phyloP scores from a whole-genome alignment of 2,329 filamentous ascomycete species.

The Fusarium acutatum region DNA sequence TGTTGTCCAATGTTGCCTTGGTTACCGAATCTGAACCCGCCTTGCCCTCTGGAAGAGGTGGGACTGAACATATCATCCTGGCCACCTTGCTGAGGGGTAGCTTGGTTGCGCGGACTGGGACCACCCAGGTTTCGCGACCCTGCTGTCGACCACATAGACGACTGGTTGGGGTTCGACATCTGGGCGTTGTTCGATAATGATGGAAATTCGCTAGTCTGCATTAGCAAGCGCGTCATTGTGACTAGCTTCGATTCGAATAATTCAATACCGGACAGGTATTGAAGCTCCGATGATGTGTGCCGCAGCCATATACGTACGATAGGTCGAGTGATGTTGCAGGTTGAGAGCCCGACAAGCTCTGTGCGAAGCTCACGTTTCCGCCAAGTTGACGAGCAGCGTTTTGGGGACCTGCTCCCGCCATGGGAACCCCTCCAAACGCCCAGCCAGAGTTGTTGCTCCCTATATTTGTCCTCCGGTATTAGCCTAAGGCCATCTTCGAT shows the following conservation, averaged over 20 bases:
- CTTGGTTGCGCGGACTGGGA: constrained; percentile 60
- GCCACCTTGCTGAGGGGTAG: constrained; percentile 60
- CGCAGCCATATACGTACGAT: constrained; percentile 62
- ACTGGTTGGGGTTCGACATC: constrained; percentile 57
- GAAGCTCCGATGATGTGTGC: neutral
- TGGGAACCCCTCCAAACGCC: constrained; percentile 70
- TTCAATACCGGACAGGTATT: neutral
- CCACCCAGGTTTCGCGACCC: constrained; percentile 59
- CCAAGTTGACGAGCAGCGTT: constrained; percentile 63
- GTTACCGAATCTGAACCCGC: constrained; percentile 63
- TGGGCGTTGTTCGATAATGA: constrained; percentile 70
- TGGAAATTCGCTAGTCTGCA: constrained; percentile 70
- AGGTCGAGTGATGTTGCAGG: constrained; percentile 69
- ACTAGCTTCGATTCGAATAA: neutral
- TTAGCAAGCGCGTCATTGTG: constrained; percentile 1
- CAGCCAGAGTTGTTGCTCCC: constrained; percentile 65
- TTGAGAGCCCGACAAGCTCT: constrained; percentile 71
- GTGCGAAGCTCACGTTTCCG: constrained; percentile 71
- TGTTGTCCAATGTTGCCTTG: constrained; percentile 56
- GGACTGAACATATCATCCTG: constrained; percentile 58
- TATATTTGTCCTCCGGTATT: constrained; percentile 42
- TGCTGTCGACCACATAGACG: constrained; percentile 64
- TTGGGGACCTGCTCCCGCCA: constrained; percentile 64
- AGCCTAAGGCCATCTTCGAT: constrained; percentile 25
- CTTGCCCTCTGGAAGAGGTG: constrained; percentile 56